Base-by-base conservation (phyloP, 148 eudicot genomes). In the Oxyria digyna region DNA sequence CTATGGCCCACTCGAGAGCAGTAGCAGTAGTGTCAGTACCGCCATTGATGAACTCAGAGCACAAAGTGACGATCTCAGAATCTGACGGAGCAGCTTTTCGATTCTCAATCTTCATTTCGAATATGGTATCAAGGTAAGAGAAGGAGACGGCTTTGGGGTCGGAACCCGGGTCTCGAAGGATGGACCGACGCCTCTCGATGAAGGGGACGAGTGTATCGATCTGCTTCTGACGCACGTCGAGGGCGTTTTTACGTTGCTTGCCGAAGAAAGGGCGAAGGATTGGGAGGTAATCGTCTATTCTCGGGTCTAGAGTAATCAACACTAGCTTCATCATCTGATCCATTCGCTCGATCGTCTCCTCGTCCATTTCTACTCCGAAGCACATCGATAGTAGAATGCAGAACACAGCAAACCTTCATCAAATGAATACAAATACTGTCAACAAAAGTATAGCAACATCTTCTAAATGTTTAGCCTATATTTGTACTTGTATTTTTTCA, bases 11-110 rank as follows among this genome's bases (percentile, higher is more conserved):
- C 71, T 93, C 98, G n/a, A 93, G 41, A 0, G 90, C 98, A 0
- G 98, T 88, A 0, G 75, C 98, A 0, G 98, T 93, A 0, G 98
- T 93, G 77, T 93, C 98, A 0, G 96, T 93, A 10, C 98, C 98
- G 2, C 98, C 96, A 46, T 93, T 93, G 32, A 93, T 45, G 42
- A 87, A 88, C 77, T 93, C 98, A 0, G 98, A 93, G 69, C 95
- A 90, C 2, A 93, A 76, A 0, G 89, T 86, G 18, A 93, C 98
- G 27, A 93, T 81, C 73, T 93, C 98, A 1, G 95, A 52, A 67
- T 82, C 68, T 0, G 85, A 70, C 4, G 90, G 92, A 8, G 74
- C 42, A 0, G 87, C 77, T 40, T 83, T 80, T n/a, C 98, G 76
- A 1, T 90, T 91, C 59, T 93, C 97, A 20, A 93, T 75, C 24